Evolutionary conservation across 2,329 filamentous ascomycete species (phyloP).

Genomic region (Reticulascus tulasneorum): DNA sequence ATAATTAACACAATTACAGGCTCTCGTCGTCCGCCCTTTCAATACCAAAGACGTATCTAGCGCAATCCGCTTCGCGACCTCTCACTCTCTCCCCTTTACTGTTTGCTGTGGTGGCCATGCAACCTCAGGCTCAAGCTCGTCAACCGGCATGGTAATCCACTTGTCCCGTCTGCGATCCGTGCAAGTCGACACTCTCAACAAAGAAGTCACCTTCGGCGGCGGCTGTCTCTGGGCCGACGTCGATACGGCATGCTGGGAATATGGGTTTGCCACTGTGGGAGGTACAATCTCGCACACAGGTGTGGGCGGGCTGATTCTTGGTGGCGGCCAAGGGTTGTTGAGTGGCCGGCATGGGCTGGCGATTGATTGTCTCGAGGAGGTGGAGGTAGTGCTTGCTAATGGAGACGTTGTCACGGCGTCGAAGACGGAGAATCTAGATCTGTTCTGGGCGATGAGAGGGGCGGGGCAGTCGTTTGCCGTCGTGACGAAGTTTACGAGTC

Average conservation of each 20-base stretch:
- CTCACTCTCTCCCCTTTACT: slow-evolving; percentile 43
- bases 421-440: slow-evolving; percentile 34
- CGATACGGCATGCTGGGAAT: slow-evolving; percentile 43
- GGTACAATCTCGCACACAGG: slow-evolving; percentile 62
- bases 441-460: slow-evolving; percentile 38
- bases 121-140: slow-evolving; percentile 46
- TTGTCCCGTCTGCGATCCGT: slow-evolving; percentile 47
- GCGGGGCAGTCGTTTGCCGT: slow-evolving; percentile 40
- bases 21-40: slow-evolving; percentile 38
- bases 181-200: slow-evolving; percentile 37
- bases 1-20: slow-evolving; percentile 24
- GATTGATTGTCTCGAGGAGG: slow-evolving; percentile 36
- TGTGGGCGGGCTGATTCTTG: slow-evolving; percentile 54
- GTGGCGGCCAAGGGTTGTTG: slow-evolving; percentile 56
- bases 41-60: slow-evolving; percentile 35
- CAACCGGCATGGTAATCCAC: slow-evolving; percentile 53
- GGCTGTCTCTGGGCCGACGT: slow-evolving; percentile 52
- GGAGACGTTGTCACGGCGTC: slow-evolving; percentile 34
- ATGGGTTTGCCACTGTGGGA: slow-evolving; percentile 55
- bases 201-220: slow-evolving; percentile 45
- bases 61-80: slow-evolving; percentile 38
- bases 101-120: slow-evolving; percentile 55
- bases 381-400: slow-evolving; percentile 34
- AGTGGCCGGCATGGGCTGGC: slow-evolving; percentile 49
- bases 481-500: slow-evolving; percentile 34